Evolutionary conservation across 805 yeast genomes (phyloP).

Genomic region (Sungouiozyma intestinalis): DNA sequence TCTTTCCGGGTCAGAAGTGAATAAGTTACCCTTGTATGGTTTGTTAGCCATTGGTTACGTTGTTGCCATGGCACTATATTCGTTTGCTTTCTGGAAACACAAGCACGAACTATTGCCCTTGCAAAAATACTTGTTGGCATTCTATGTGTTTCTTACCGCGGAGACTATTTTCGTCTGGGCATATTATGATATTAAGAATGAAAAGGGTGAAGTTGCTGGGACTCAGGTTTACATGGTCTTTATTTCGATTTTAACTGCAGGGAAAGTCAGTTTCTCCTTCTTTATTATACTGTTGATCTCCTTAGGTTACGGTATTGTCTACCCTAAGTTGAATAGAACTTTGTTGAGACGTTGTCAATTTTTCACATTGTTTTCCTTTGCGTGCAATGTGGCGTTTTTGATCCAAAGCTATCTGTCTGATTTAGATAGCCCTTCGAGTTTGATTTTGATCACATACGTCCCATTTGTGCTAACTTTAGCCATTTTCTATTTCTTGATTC

Average conservation of each 20-base stretch:
- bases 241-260: slow-evolving; percentile 68
- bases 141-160: slow-evolving; percentile 68
- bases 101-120: slow-evolving; percentile 80
- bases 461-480: slow-evolving; percentile 66
- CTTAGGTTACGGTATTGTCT: slow-evolving; percentile 90
- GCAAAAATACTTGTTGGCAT: slow-evolving; percentile 82
- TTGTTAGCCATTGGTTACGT: slow-evolving; percentile 74
- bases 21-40: slow-evolving; percentile 84
- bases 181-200: slow-evolving; percentile 74
- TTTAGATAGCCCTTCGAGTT: slow-evolving; percentile 38
- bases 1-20: slow-evolving; percentile 80
- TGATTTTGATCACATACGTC: slow-evolving; percentile 49
- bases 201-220: slow-evolving; percentile 41
- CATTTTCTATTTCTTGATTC: slow-evolving; percentile 61
- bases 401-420: slow-evolving; percentile 43
- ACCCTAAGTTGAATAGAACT: slow-evolving; percentile 67
- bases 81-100: slow-evolving; percentile 76
- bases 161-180: slow-evolving; percentile 90
- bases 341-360: slow-evolving; percentile 62
- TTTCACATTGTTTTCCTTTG: slow-evolving; percentile 47
- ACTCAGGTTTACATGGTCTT: slow-evolving; percentile 68
- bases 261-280: slow-evolving; percentile 77
- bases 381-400: slow-evolving; percentile 43
- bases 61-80: slow-evolving; percentile 69
- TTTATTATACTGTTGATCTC: slow-evolving; percentile 77